These are phyloP conservation scores for Stentor roeselii DNA, from an alignment of 73 alveolate species.

Conservation along the genomic window DNA sequence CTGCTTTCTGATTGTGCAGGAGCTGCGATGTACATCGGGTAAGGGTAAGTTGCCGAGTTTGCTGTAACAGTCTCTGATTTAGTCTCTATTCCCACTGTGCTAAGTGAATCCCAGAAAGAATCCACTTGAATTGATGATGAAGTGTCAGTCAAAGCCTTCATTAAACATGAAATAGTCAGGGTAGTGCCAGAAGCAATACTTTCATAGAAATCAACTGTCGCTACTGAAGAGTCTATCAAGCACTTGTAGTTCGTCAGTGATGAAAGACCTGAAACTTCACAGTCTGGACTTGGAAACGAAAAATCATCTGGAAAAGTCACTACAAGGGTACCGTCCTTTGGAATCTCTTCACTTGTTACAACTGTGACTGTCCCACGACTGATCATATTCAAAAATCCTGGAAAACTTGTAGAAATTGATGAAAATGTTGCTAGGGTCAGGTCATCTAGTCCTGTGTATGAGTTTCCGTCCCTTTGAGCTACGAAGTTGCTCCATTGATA, in stretches of 20 bases:
- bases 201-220: background rate
- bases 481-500: background rate
- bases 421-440: constrained; percentile 19
- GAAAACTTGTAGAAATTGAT: background rate
- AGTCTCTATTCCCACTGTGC: background rate
- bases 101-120: background rate
- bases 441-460: background rate
- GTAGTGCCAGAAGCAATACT: background rate
- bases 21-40: background rate
- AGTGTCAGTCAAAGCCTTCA: background rate
- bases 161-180: background rate
- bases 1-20: background rate
- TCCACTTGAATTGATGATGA: background rate
- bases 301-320: constrained; percentile 4
- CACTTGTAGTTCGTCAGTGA: constrained; percentile 5
- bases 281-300: background rate
- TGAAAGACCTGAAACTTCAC: constrained; percentile 15
- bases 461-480: background rate
- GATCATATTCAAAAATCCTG: background rate
- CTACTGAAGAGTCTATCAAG: background rate
- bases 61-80: background rate
- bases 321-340: background rate
- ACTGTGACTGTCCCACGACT: background rate
- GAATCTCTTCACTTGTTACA: background rate
- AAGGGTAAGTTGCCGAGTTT: background rate